Evolutionary conservation across 2,329 filamentous ascomycete species (phyloP), one percentile per base, ranked within the genome.

Genomic region (Immersiporthe knoxdaviesiana): DNA sequence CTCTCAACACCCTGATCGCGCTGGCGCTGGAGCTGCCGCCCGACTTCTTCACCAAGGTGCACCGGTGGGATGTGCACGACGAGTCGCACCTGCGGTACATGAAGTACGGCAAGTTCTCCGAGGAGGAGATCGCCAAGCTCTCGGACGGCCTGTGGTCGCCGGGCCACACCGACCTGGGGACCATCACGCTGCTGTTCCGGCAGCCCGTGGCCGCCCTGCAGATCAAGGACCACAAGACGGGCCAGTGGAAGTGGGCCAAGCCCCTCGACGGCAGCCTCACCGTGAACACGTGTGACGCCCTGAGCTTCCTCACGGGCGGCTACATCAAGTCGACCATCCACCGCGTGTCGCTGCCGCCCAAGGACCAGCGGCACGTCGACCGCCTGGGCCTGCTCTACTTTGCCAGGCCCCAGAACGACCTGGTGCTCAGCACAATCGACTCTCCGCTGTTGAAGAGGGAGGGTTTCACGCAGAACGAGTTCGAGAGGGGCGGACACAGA

Each of bases 21-120:
- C 84, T 87, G 63, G 78, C 88, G 1, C 81, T 89, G 0, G 80
- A 88, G 73, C 78, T 89, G 0, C 83, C 84, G 0, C 82, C 85
- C 47, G 85, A 88, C 80, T 89, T 14, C 82, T 85, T 27, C 81
- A 81, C 5, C 80, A 84, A 66, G 21, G 52, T 66, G 61, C 87
- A 88, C 73, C 79, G 78, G 3, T 89, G 87, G 72, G 81, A 87
- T 3, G 78, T 82, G 58, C 80, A 83, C 32, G 81, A 82, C 35
- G 85, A 87, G 69, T 83, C 85, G 63, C 85, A 88, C 73, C 79
- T 88, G 44, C 83, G 88, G 10, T 88, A 88, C 75, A 88, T 88
- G 86, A 83, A 86, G 69, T 89, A 89, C 72, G 81, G 83, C 67
- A 79, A 79, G 0, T 82, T 85, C 16, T 80, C 79, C 0, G 73